Base-by-base conservation (phyloP, 257 asterid genomes). In the Fraxinus excelsior region DNA sequence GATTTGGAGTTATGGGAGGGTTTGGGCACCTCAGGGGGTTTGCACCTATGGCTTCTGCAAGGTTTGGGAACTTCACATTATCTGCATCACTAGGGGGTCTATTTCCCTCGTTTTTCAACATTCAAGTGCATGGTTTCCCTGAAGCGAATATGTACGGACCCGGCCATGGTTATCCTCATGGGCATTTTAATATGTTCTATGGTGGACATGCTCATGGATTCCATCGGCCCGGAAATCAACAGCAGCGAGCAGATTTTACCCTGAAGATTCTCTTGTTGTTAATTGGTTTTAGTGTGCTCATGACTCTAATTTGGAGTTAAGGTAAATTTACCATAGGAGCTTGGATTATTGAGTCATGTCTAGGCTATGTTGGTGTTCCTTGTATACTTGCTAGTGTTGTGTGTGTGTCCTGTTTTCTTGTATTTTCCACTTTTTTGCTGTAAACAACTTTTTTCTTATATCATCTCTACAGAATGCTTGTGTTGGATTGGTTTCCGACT, bases 11-110 rank as follows among this genome's bases (percentile, higher is more conserved):
- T 80, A 73, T 42, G 2, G 80, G 82, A 14, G 84, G 80, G 23
- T 70, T 78, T 58, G 62, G 62, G 23, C 62, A 23, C 23, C 9
- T 51, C 9, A 83, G 88, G 35, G 88, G 88, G 26, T 77, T 84
- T 70, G 77, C 86, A 19, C 86, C 90, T 0, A 21, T 67, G 67
- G 74, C 80, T 29, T 70, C 79, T 74, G 76, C 86, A 14, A 83
- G 82, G 70, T 83, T 81, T 37, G 87, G 83, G 80, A 81, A 79
- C 79, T 84, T 84, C 58, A 79, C 85, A 1, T 72, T 85, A 25
- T 83, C 87, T 44, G 85, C 84, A 40, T 84, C 82, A 31, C 76
- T 85, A 53, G 87, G 87, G 14, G 83, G 87, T 44, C 79, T 85
- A 14, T 77, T 85, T 72, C 89, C 82, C 1, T 78, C 86, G 7